These are phyloP conservation scores for Glycyrrhiza uralensis DNA, from an alignment of 306 rosid genomes.

Conservation along the genomic window DNA sequence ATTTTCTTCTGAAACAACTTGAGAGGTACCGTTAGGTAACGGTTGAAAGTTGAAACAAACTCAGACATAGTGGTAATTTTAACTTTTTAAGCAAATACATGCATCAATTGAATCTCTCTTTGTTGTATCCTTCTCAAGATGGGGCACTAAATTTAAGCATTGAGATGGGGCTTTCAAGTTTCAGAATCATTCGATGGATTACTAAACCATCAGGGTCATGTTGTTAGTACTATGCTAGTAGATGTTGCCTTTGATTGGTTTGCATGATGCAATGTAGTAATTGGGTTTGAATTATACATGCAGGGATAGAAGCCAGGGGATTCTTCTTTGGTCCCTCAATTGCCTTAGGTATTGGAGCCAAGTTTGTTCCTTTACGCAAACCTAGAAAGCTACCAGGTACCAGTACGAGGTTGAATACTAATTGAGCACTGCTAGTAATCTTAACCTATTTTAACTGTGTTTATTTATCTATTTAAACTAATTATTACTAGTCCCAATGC, in stretches of 20 bases:
- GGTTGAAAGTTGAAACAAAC: background rate
- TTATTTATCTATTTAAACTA: background rate
- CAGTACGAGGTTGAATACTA: background rate
- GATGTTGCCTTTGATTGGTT: background rate
- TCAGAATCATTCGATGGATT: background rate
- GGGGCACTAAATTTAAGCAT: background rate
- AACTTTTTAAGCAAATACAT: background rate
- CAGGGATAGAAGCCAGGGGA: constrained; percentile 90
- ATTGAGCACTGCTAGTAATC: background rate
- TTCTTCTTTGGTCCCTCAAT: constrained; percentile 86
- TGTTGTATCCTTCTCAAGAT: background rate
- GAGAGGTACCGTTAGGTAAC: background rate
- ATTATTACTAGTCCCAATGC: background rate
- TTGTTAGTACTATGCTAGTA: background rate
- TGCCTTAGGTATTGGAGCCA: constrained; percentile 80
- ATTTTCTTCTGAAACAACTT: background rate
- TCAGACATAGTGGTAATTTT: background rate
- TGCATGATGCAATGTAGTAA: constrained; percentile 11
- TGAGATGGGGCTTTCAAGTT: background rate
- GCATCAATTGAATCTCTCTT: background rate
- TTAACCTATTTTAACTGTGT: background rate
- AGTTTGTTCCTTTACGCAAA: constrained; percentile 84
- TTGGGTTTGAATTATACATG: constrained; percentile 15
- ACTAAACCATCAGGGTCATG: background rate
- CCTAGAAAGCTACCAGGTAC: constrained; percentile 98